Percentiles rank a stretch among this genome's conserved stretches.
Conservation (phyloP, 306 rosid genomes). For the Prinsepia uniflora region DNA sequence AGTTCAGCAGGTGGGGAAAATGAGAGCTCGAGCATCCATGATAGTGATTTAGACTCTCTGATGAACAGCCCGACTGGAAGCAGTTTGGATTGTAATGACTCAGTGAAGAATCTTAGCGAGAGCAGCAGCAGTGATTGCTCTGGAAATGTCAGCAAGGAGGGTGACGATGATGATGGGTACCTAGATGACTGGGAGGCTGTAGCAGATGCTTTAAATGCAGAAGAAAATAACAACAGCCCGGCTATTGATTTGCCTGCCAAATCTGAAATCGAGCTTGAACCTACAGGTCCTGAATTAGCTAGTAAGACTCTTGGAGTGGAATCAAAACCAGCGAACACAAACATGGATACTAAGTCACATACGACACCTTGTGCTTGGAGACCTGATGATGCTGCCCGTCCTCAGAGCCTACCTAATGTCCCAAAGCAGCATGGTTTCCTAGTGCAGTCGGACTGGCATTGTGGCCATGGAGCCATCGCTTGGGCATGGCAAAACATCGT, state of each 20-base stretch:
- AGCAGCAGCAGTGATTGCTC: constrained; percentile 25
- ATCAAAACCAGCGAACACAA: constrained; percentile 16
- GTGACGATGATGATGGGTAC: constrained; percentile 42
- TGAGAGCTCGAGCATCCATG: constrained; percentile 28
- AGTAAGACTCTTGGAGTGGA: constrained; percentile 16
- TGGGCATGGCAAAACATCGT: constrained; percentile 43
- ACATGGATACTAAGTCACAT: constrained; percentile 21
- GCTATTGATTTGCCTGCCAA: constrained; percentile 24
- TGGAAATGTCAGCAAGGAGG: constrained; percentile 36
- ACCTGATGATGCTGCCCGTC: constrained; percentile 50
- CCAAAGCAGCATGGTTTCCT: constrained; percentile 36
- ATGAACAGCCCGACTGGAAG: constrained; percentile 22
- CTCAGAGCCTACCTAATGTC: constrained; percentile 45
- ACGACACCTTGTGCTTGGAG: constrained; percentile 43
- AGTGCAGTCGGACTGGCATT: constrained; percentile 34
- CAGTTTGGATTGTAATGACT: constrained; percentile 29
- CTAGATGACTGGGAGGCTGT: constrained; percentile 64
- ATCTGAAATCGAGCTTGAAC: constrained; percentile 14
- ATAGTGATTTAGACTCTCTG: constrained; percentile 29
- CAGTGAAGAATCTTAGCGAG: constrained; percentile 25
- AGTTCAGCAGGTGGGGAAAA: constrained; percentile 32
- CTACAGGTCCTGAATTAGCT: not conserved
- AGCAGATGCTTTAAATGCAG: constrained; percentile 50
- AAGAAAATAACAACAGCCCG: constrained; percentile 18
- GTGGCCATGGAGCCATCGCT: constrained; percentile 30